Percentiles rank a stretch among this genome's conserved stretches.
phyloP scores from a whole-genome alignment of 441 rosid species.

The Iberis amara region DNA sequence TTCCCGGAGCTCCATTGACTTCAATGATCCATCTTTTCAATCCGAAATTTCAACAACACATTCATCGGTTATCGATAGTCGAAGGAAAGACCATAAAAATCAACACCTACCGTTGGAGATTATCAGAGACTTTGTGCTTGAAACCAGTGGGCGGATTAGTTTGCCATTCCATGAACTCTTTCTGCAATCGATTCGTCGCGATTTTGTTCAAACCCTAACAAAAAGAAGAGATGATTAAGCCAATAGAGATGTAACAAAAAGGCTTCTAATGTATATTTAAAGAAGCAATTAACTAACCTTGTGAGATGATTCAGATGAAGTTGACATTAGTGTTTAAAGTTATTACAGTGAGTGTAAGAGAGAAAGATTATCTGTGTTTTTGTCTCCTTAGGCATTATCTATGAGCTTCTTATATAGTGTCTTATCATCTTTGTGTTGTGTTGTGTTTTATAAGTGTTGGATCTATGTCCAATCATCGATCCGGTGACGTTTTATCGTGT shows the following conservation, averaged over 20 bases:
- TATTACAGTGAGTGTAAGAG: conserved; percentile 22
- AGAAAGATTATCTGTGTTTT: conserved; percentile 3
- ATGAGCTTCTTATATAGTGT: conserved; percentile 29
- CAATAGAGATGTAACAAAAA: not conserved
- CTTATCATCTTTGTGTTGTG: conserved; percentile 21
- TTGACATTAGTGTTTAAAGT: conserved; percentile 45
- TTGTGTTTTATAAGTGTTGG: conserved; percentile 6
- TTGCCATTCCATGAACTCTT: conserved; percentile 97
- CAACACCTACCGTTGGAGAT: conserved; percentile 67
- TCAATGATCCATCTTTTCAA: conserved; percentile 81
- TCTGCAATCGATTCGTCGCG: conserved; percentile 88
- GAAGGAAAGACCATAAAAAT: not conserved
- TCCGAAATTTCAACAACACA: conserved; percentile 21
- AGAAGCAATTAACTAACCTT: conserved; percentile 44
- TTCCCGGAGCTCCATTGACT: conserved; percentile 89
- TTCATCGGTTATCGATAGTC: not conserved
- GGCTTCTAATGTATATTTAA: not conserved
- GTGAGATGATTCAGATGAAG: conserved; percentile 75
- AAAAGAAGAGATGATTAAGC: conserved; percentile 13
- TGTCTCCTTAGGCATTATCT: conserved; percentile 28
- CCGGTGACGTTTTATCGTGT: conserved; percentile 24
- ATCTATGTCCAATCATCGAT: conserved; percentile 26
- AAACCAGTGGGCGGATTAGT: conserved; percentile 85
- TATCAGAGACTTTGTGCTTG: conserved; percentile 87
- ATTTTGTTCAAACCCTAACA: conserved; percentile 89